A percentile compares a stretch with the other conserved stretches of the same genome.
These are phyloP conservation scores for Alternaria conjuncta DNA, from an alignment of 2,329 filamentous ascomycete genomes.

Conservation along the genomic window DNA sequence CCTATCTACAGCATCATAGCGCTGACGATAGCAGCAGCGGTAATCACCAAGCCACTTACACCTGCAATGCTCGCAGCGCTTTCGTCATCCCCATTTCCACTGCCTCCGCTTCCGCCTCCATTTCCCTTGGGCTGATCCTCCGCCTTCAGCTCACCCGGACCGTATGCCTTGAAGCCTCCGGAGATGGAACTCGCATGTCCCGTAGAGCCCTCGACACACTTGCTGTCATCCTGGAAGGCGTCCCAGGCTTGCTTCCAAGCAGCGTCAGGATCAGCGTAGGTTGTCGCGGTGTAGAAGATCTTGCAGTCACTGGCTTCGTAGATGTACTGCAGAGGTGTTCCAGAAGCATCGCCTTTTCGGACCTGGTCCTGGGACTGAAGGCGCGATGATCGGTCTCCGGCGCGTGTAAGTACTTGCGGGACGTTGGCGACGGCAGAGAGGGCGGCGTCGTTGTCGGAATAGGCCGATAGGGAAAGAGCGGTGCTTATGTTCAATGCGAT, in stretches of 20 bases:
- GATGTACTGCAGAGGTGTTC: slow-evolving; percentile 62
- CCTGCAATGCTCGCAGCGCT: slow-evolving; percentile 1
- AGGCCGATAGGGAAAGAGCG: slow-evolving; percentile 3
- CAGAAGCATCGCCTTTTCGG: slow-evolving; percentile 39
- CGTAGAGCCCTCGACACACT: slow-evolving; percentile 34
- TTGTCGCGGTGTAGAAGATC: slow-evolving; percentile 64
- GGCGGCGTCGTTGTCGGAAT: slow-evolving; percentile 12
- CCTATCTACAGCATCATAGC: slow-evolving; percentile 11
- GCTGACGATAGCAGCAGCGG: slow-evolving; percentile 4
- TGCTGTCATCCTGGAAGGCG: slow-evolving; percentile 23
- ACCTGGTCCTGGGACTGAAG: slow-evolving; percentile 33
- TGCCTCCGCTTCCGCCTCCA: not conserved
- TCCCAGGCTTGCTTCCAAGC: slow-evolving; percentile 56
- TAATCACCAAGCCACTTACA: not conserved
- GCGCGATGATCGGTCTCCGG: slow-evolving; percentile 20
- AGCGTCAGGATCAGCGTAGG: slow-evolving; percentile 55
- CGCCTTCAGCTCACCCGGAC: slow-evolving; percentile 21
- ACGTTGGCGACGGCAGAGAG: slow-evolving; percentile 20
- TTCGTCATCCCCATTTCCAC: not conserved
- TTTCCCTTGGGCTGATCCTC: slow-evolving; percentile 21
- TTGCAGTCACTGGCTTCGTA: slow-evolving; percentile 67
- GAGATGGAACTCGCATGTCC: slow-evolving; percentile 31
- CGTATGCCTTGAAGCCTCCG: slow-evolving; percentile 35
- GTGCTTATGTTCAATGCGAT: slow-evolving; percentile 23
- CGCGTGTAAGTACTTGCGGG: slow-evolving; percentile 22